Evolutionary conservation across 768 basidiomycete genomes (phyloP), one percentile per base, ranked within the genome.

Genomic region (Russula earlei): DNA sequence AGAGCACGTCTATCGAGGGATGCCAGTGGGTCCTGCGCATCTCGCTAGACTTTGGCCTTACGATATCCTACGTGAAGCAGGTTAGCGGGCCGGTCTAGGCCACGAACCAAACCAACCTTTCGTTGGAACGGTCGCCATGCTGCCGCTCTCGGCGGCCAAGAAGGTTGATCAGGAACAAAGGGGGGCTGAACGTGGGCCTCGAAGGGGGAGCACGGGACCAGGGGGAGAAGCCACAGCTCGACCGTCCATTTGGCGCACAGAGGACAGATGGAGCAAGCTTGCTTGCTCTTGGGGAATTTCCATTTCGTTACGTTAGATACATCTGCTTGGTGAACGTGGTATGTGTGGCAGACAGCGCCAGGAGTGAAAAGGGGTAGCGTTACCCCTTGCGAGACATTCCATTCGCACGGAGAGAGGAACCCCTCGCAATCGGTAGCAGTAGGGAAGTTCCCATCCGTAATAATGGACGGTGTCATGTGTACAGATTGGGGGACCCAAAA

Each of bases 381-480:
- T 41, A 19, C 37, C 45, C 38, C 56, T n/a, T 37, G 52, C 12
- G 45, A n/a, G 43, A 25, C 1, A 14, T n/a, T 40, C 38, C 7
- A 36, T 56, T 56, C 34, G 50, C 55, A 56, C 55, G 29, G 41
- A 45, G 9, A 40, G 41, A 34, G 38, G 20, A 25, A 47, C 33
- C 22, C 38, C 19, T 47, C 45, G 45, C 17, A 20, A 27, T 46
- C 56, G 56, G 56, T 19, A 8, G 31, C 51, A 47, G 33, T 43
- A 15, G n/a, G 14, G 24, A 27, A 29, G 20, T 27, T 44, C 20
- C 19, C 17, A 49, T 54, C 52, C 47, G 57, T 58, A 54, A 58
- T 34, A 20, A 38, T 31, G 52, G 17, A 24, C 25, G 46, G 29
- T 25, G 47, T 58, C 57, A 58, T 58, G 57, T 58, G 57, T 37